Evolutionary conservation across 1,284 basidiomycete genomes (phyloP).

Genomic region (Xerocomus minutiporus): DNA sequence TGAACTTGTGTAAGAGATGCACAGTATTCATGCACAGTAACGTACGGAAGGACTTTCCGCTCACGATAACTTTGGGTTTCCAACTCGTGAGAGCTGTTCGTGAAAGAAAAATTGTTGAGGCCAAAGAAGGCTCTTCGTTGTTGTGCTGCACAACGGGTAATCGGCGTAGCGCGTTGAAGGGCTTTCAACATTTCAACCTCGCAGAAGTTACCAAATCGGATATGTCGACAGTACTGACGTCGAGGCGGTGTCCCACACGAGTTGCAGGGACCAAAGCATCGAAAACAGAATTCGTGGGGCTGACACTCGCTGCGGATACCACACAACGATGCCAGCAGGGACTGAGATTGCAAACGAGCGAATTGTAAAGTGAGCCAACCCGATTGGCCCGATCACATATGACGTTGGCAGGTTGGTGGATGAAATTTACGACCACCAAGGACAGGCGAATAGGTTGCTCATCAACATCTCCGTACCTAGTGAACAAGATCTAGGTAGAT

Average conservation of each 20-base stretch:
- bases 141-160: constrained; percentile 1
- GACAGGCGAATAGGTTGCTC: constrained; percentile 6
- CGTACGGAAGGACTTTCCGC: constrained; percentile 77
- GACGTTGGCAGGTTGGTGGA: neutral
- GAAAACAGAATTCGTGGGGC: no score
- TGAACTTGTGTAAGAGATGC: constrained; percentile 20
- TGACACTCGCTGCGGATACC: no score
- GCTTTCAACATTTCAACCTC: constrained; percentile 17
- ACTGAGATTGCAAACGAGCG: neutral
- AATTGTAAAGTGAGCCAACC: neutral
- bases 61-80: constrained; percentile 51
- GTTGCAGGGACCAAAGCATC: neutral
- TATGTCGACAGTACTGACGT: neutral
- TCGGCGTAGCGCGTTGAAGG: constrained; percentile 12
- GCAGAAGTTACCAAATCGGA: neutral
- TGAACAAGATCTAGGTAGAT: neutral
- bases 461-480: constrained; percentile 15
- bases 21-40: constrained; percentile 14
- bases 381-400: no score
- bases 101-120: constrained; percentile 38
- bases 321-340: no score
- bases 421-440: neutral
- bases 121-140: constrained; percentile 35
- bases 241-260: neutral
- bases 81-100: constrained; percentile 32